These are phyloP conservation scores for Penicillium occitanis DNA, from an alignment of 2,329 filamentous ascomycete genomes.

Conservation along the genomic window DNA sequence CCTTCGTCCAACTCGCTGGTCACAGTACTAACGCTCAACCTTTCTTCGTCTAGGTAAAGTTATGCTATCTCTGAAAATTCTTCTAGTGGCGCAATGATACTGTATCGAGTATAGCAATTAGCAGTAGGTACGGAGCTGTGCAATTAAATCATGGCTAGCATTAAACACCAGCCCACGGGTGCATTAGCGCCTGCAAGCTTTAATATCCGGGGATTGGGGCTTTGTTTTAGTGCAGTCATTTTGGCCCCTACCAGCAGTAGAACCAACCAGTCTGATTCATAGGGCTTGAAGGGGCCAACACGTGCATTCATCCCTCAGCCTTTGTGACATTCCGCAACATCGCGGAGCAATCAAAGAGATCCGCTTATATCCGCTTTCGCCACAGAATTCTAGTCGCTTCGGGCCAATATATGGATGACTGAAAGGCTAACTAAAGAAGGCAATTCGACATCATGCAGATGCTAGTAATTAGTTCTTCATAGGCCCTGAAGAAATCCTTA, in stretches of 20 bases:
- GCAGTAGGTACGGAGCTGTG: not conserved
- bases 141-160: not conserved
- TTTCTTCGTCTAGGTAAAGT: not conserved
- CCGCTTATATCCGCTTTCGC: not conserved
- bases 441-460: not conserved
- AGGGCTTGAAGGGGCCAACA: conserved; percentile 2
- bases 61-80: not conserved
- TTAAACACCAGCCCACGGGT: not conserved
- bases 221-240: not conserved
- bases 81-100: not conserved
- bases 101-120: not conserved
- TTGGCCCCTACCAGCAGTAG: not conserved
- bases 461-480: not conserved
- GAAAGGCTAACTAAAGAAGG: not conserved
- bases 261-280: not conserved
- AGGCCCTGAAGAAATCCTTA: not conserved
- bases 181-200: conserved; percentile 3
- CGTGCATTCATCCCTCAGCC: not conserved
- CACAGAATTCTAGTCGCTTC: not conserved
- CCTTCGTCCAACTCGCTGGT: not conserved
- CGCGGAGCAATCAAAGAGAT: not conserved
- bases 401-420: not conserved
- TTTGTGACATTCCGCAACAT: not conserved
- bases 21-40: not conserved
- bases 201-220: not conserved